Evolutionary conservation across 805 yeast genomes (phyloP).

Genomic region (Lipomyces yamanashiensis): DNA sequence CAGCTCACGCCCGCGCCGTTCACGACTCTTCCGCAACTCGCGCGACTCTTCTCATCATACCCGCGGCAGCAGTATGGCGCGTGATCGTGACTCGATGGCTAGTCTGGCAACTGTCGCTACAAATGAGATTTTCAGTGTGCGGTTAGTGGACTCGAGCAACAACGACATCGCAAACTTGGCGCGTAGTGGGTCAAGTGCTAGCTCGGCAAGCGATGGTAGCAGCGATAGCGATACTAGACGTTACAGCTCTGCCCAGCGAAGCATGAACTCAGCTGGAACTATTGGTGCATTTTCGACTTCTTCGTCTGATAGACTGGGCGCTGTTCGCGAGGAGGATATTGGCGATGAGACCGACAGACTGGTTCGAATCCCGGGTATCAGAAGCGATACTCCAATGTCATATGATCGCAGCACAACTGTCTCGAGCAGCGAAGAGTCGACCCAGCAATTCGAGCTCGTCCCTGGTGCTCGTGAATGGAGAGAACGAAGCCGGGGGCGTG

Average conservation of each 20-base stretch:
- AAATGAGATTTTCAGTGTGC: constrained; percentile 37
- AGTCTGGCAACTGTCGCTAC: constrained; percentile 41
- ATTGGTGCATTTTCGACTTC: constrained; percentile 32
- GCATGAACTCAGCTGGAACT: constrained; percentile 24
- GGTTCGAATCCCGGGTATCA: constrained; percentile 20
- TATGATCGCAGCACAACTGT: neutral
- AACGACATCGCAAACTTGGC: constrained; percentile 29
- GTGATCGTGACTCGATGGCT: constrained; percentile 38
- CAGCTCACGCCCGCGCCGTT: constrained; percentile 32
- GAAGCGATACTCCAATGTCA: constrained; percentile 10
- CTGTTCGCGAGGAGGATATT: constrained; percentile 35
- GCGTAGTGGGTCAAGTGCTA: constrained; percentile 8
- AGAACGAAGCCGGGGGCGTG: constrained; percentile 10
- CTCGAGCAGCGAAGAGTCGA: constrained; percentile 8
- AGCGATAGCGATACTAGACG: neutral
- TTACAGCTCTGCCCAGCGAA: constrained; percentile 7
- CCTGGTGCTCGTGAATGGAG: constrained; percentile 34
- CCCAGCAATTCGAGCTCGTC: constrained; percentile 29
- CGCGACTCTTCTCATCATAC: constrained; percentile 5
- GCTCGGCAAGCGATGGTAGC: constrained; percentile 5
- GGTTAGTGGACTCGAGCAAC: constrained; percentile 36
- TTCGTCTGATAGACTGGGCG: constrained; percentile 16
- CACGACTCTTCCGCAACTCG: constrained; percentile 29
- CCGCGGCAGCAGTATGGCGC: constrained; percentile 1
- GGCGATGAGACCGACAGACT: constrained; percentile 21